Evolutionary conservation across 106 monocot species (phyloP).

Genomic region (Iris macrosiphon): DNA sequence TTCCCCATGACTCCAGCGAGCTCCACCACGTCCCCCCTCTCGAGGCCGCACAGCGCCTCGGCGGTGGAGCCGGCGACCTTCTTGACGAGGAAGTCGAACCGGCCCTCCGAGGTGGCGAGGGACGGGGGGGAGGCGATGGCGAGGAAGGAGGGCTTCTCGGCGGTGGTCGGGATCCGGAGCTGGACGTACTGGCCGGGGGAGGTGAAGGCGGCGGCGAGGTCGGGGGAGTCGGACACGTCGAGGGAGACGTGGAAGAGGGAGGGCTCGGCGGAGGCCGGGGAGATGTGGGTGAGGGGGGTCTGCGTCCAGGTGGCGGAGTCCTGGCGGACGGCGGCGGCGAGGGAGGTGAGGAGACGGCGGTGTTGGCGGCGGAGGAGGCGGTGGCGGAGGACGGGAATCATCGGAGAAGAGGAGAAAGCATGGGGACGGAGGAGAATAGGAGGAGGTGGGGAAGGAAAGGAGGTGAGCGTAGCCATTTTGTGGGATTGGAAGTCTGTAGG

Average conservation of each 20-base stretch:
- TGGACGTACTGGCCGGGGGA: slow-evolving; percentile 81
- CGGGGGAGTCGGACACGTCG: slow-evolving; percentile 55
- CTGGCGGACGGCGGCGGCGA: slow-evolving; percentile 31
- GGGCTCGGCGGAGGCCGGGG: slow-evolving; percentile 55
- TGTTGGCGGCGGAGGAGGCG: slow-evolving; percentile 23
- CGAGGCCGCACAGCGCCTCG: slow-evolving; percentile 49
- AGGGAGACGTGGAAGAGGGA: slow-evolving; percentile 82
- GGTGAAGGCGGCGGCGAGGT: slow-evolving; percentile 36
- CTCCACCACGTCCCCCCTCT: slow-evolving; percentile 65
- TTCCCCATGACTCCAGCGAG: slow-evolving; percentile 59
- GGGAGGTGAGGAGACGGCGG: slow-evolving; percentile 14
- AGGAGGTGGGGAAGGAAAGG: not conserved
- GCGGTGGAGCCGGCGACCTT: slow-evolving; percentile 50
- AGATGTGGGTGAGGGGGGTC: slow-evolving; percentile 42
- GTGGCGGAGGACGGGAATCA: slow-evolving; percentile 14
- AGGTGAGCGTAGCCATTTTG: too few species aligned
- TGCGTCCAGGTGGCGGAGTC: slow-evolving; percentile 46
- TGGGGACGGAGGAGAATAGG: too few species aligned
- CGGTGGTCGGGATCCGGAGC: slow-evolving; percentile 44
- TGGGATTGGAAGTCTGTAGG: too few species aligned
- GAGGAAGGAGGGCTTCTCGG: slow-evolving; percentile 48
- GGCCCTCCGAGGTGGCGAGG: slow-evolving; percentile 8
- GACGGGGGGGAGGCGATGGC: slow-evolving; percentile 74
- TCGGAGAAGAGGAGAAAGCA: too few species aligned
- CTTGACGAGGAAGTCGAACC: slow-evolving; percentile 80